phyloP scores from a whole-genome alignment of 805 yeast genomes.

The Komagataella ulmi region DNA sequence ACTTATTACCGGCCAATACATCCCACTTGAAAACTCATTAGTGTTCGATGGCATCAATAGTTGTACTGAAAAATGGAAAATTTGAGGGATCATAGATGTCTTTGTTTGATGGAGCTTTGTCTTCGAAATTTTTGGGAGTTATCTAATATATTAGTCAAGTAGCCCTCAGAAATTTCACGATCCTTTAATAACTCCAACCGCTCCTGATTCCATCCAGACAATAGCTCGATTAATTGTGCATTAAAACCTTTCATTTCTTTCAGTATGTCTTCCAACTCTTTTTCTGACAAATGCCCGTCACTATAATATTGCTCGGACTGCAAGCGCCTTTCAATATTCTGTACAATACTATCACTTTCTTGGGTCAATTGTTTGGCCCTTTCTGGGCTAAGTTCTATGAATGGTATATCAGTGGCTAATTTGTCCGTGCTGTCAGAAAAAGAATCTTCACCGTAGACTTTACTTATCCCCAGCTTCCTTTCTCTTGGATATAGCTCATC shows the following conservation, averaged over 20 bases:
- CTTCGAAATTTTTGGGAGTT: constrained; percentile 74
- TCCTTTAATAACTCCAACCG: constrained; percentile 40
- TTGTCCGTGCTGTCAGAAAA: neutral
- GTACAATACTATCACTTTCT: constrained; percentile 11
- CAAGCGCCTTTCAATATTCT: constrained; percentile 8
- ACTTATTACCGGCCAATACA: constrained; percentile 61
- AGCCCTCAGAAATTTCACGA: constrained; percentile 68
- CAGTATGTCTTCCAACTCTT: constrained; percentile 24
- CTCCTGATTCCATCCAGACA: constrained; percentile 36
- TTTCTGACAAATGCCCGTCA: constrained; percentile 15
- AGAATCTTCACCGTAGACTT: constrained; percentile 2
- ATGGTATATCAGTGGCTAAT: constrained; percentile 3
- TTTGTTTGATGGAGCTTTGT: constrained; percentile 1
- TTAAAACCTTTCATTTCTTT: constrained; percentile 23
- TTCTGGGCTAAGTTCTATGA: constrained; percentile 12
- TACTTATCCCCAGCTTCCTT: neutral
- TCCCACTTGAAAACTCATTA: constrained; percentile 59
- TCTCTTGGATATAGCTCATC: constrained; percentile 33
- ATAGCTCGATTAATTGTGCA: constrained; percentile 16
- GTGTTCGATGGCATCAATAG: constrained; percentile 63
- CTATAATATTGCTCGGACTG: constrained; percentile 14
- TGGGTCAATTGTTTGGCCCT: constrained; percentile 12
- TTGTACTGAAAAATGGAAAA: constrained; percentile 21
- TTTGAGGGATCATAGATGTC: constrained; percentile 2
- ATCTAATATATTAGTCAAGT: constrained; percentile 82